Percentiles rank a stretch among this genome's conserved stretches.
Conservation (phyloP, 1,284 basidiomycete genomes). For the Golubevia pallescens region DNA sequence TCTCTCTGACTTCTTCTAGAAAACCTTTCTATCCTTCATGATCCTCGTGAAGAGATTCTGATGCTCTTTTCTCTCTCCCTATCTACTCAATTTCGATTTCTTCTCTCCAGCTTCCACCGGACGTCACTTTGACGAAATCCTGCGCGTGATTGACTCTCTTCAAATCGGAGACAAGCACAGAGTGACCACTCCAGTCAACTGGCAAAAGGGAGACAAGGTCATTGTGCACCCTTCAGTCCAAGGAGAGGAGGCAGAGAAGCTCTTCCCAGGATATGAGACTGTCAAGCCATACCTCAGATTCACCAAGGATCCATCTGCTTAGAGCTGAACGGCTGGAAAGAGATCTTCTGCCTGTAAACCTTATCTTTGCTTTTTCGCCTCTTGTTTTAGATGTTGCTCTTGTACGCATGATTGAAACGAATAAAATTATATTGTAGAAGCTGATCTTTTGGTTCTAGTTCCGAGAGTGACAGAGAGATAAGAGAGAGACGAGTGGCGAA, state of each 20-base stretch:
- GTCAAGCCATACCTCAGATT: constrained; percentile 69
- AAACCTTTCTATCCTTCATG: neutral
- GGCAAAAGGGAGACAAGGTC: constrained; percentile 89
- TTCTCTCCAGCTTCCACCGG: constrained; percentile 66
- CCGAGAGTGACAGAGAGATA: too few species aligned
- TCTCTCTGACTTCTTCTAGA: neutral
- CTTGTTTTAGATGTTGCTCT: too few species aligned
- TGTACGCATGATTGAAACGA: too few species aligned
- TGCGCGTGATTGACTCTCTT: constrained; percentile 83
- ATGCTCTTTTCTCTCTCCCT: neutral
- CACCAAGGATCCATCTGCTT: constrained; percentile 49
- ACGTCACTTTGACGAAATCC: constrained; percentile 76
- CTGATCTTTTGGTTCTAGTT: too few species aligned
- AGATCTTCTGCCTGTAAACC: too few species aligned
- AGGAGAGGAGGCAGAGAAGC: constrained; percentile 84
- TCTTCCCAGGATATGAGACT: constrained; percentile 74
- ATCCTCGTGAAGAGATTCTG: constrained; percentile 73
- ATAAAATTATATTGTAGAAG: too few species aligned
- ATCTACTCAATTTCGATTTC: neutral
- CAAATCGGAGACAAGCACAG: constrained; percentile 90
- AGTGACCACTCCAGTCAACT: constrained; percentile 78
- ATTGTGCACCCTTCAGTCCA: constrained; percentile 89
- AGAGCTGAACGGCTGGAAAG: too few species aligned
- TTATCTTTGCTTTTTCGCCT: too few species aligned
- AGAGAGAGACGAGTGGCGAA: too few species aligned